phyloP scores from a whole-genome alignment of 1,139 yeast species.

The Arxiozyma heterogenica region DNA sequence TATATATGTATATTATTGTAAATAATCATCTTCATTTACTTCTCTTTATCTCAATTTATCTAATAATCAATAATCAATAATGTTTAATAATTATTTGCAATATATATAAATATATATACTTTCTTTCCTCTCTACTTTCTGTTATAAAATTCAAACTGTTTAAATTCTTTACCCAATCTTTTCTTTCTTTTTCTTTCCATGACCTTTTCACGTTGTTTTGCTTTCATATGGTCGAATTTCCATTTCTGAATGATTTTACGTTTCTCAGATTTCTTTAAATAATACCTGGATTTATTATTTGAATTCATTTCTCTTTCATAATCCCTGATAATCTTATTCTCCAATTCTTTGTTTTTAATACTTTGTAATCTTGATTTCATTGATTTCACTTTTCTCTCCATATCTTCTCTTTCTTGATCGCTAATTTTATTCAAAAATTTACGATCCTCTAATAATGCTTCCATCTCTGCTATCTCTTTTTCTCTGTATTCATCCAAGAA shows the following conservation, averaged over 20 bases:
- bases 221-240: slow-evolving; percentile 76
- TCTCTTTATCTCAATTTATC: background rate
- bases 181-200: slow-evolving; percentile 92
- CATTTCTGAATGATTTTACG: slow-evolving; percentile 80
- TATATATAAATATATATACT: slow-evolving; percentile 1
- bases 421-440: slow-evolving; percentile 40
- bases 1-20: too few species aligned
- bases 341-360: slow-evolving; percentile 66
- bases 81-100: background rate
- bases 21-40: background rate
- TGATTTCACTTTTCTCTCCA: slow-evolving; percentile 48
- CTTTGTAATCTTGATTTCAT: slow-evolving; percentile 71
- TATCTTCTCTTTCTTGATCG: slow-evolving; percentile 43
- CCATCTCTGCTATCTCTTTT: slow-evolving; percentile 56
- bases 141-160: slow-evolving; percentile 54
- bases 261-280: slow-evolving; percentile 72
- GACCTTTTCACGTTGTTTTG: slow-evolving; percentile 74
- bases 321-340: slow-evolving; percentile 49
- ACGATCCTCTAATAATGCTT: slow-evolving; percentile 46
- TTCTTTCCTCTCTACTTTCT: slow-evolving; percentile 10
- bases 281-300: slow-evolving; percentile 36
- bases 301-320: slow-evolving; percentile 32
- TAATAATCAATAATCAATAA: background rate
- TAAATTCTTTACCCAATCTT: slow-evolving; percentile 84
- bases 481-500: slow-evolving; percentile 81